These are phyloP conservation scores for Hypoxylon rubiginosum DNA, from an alignment of 2,329 filamentous ascomycete species.

Conservation along the genomic window DNA sequence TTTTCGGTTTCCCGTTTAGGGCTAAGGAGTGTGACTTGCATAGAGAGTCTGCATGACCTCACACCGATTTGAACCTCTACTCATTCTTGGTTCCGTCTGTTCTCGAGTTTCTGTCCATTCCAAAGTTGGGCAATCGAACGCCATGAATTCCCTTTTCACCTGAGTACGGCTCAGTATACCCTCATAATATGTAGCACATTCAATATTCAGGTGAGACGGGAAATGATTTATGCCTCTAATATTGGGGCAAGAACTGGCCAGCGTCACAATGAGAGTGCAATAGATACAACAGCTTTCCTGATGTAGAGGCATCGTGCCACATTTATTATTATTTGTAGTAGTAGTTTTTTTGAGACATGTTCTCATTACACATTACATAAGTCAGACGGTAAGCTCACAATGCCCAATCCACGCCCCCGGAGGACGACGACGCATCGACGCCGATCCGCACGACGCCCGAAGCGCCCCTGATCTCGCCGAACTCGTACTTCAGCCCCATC, in stretches of 20 bases:
- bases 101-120: conserved; percentile 2
- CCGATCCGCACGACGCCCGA: conserved; percentile 47
- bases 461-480: conserved; percentile 52
- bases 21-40: conserved; percentile 27
- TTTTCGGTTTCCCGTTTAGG: conserved; percentile 18
- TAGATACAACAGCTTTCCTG: neutral
- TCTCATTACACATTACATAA: neutral
- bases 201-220: neutral
- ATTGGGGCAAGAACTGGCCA: neutral
- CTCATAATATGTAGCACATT: neutral
- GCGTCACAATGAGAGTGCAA: neutral
- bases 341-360: neutral
- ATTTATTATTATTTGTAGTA: neutral
- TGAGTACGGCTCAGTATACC: neutral
- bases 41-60: conserved; percentile 27
- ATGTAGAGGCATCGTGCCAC: neutral
- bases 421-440: conserved; percentile 44
- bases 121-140: neutral
- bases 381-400: conserved; percentile 16
- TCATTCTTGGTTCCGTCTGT: neutral
- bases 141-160: neutral
- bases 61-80: conserved; percentile 19
- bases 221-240: neutral
- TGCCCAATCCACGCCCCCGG: conserved; percentile 15
- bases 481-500: conserved; percentile 51